These are phyloP conservation scores for Lipomyces anomalus DNA, from an alignment of 805 yeast species.

Conservation along the genomic window DNA sequence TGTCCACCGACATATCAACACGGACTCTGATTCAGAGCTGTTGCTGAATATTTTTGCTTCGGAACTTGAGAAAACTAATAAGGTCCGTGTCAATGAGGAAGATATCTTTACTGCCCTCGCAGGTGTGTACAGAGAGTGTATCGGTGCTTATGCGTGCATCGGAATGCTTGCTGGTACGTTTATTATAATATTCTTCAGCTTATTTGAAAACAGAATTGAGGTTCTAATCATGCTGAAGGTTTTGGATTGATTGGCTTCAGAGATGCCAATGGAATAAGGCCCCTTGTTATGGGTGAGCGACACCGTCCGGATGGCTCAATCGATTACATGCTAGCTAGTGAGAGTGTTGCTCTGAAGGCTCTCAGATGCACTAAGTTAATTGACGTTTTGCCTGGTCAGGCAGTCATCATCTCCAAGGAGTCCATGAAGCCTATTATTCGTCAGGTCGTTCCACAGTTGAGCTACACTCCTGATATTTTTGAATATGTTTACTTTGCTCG, in stretches of 20 bases:
- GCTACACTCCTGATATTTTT: conserved; percentile 91
- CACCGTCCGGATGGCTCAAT: conserved; percentile 56
- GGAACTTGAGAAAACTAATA: conserved; percentile 84
- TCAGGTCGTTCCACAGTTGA: conserved; percentile 72
- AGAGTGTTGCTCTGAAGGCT: conserved; percentile 89
- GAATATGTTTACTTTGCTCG: conserved; percentile 98
- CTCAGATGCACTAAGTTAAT: conserved; percentile 75
- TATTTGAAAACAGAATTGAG: background rate
- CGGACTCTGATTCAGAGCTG: conserved; percentile 93
- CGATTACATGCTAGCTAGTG: conserved; percentile 94
- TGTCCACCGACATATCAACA: conserved; percentile 95
- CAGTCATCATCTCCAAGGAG: conserved; percentile 83
- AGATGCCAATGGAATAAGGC: conserved; percentile 96
- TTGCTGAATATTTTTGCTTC: conserved; percentile 85
- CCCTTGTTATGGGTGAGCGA: conserved; percentile 82
- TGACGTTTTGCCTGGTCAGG: conserved; percentile 92
- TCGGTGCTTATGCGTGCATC: conserved; percentile 97
- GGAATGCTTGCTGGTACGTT: conserved; percentile 76
- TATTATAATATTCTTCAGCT: no score
- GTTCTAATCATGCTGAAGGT: conserved; percentile 34
- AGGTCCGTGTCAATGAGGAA: conserved; percentile 83
- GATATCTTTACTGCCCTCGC: conserved; percentile 79
- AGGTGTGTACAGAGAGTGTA: conserved; percentile 72
- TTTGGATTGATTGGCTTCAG: conserved; percentile 93
- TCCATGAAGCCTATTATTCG: conserved; percentile 68